Conservation (phyloP, 2,329 filamentous ascomycete genomes). For the Colletotrichum neosansevieriae region DNA sequence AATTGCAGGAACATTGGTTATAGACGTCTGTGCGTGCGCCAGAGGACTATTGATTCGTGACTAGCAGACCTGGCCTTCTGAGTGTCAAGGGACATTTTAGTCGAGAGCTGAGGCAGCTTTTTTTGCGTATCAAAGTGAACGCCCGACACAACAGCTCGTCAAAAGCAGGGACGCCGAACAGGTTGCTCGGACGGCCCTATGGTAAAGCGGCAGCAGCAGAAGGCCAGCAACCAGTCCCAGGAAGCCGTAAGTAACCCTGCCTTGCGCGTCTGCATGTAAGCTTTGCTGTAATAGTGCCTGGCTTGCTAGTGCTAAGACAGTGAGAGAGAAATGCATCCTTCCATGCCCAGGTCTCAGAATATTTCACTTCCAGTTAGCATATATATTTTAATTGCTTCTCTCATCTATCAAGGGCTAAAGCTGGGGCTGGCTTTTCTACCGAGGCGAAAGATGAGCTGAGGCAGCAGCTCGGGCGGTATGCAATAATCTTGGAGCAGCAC, state of each 20-base stretch:
- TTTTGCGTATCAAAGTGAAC: no score
- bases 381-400: conserved; percentile 4
- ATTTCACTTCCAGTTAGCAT: conserved; percentile 18
- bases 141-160: neutral
- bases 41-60: no score
- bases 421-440: conserved; percentile 12
- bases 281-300: conserved; percentile 5
- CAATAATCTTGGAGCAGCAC: neutral
- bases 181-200: neutral
- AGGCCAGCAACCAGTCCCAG: neutral
- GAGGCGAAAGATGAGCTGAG: neutral
- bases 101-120: no score
- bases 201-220: neutral
- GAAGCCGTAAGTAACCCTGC: neutral
- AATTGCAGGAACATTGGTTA: neutral
- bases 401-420: neutral
- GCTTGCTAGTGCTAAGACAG: conserved; percentile 21
- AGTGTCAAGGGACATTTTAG: no score
- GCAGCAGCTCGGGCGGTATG: conserved; percentile 5
- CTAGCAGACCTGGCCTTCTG: no score
- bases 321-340: conserved; percentile 13
- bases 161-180: neutral
- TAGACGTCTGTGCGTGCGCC: conserved; percentile 2
- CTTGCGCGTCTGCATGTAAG: neutral
- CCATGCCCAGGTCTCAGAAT: conserved; percentile 14